Conservation (phyloP, 768 basidiomycete genomes). For the Auriscalpium orientale region DNA sequence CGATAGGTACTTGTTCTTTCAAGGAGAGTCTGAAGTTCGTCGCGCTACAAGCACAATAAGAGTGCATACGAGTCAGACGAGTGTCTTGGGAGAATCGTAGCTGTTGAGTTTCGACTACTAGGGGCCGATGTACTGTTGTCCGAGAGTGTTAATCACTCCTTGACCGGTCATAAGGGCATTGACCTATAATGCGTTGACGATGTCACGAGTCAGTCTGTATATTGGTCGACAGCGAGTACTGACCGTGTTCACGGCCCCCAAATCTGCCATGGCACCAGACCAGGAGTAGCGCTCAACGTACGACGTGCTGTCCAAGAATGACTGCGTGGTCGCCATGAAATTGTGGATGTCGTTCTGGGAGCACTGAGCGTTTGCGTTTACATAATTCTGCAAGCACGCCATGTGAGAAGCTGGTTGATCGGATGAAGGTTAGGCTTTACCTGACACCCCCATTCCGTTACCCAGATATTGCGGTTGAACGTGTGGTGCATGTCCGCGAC, state of each 20-base stretch:
- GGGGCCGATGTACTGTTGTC: neutral
- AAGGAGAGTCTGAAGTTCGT: no score
- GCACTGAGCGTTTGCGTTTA: slow-evolving; percentile 36
- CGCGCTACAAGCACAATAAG: no score
- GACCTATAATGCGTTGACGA: neutral
- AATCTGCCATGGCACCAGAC: slow-evolving; percentile 49
- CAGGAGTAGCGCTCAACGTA: slow-evolving; percentile 56
- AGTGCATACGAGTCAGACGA: no score
- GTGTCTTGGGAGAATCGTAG: no score
- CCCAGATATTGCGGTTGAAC: slow-evolving; percentile 48
- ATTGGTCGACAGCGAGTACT: neutral
- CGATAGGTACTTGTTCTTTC: no score
- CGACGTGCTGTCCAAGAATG: slow-evolving; percentile 43
- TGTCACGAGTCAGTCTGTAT: no score
- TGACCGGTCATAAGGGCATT: neutral
- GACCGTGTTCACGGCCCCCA: slow-evolving; percentile 42
- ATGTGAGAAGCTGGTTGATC: no score
- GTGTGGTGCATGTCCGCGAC: slow-evolving; percentile 42
- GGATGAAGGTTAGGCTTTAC: slow-evolving; percentile 5
- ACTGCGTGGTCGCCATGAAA: slow-evolving; percentile 45
- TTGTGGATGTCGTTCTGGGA: slow-evolving; percentile 33
- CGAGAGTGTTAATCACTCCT: neutral
- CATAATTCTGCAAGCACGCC: slow-evolving; percentile 26
- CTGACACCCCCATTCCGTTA: slow-evolving; percentile 55
- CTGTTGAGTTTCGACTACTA: no score